Percentiles rank a stretch among this genome's conserved stretches.
phyloP scores from a whole-genome alignment of 805 yeast species.

The Clavispora santaluciae region DNA sequence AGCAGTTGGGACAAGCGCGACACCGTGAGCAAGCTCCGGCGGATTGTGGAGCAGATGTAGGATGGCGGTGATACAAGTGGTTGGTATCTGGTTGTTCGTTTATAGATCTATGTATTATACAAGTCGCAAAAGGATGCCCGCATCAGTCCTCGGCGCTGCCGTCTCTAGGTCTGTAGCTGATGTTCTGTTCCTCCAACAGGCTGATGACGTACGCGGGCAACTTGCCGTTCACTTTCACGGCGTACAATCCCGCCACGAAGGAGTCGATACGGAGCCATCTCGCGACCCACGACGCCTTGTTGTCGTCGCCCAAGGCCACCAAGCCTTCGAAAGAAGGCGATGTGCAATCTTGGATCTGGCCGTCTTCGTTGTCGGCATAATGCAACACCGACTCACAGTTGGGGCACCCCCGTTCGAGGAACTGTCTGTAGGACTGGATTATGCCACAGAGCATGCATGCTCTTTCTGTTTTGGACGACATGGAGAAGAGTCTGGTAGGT shows the following conservation, averaged over 20 bases:
- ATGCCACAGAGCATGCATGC: conserved; percentile 98
- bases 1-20: conserved; percentile 40
- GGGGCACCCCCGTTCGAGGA: conserved; percentile 87
- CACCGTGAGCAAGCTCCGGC: conserved; percentile 30
- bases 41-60: conserved; percentile 10
- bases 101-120: conserved; percentile 2
- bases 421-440: conserved; percentile 68
- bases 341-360: conserved; percentile 83
- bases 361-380: conserved; percentile 72
- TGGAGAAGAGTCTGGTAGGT: conserved; percentile 9
- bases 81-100: background rate
- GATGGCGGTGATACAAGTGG: no score
- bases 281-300: conserved; percentile 87
- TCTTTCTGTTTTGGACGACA: conserved; percentile 69
- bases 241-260: conserved; percentile 85
- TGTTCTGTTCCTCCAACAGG: conserved; percentile 67
- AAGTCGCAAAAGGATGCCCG: background rate
- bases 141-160: conserved; percentile 68
- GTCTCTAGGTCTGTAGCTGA: conserved; percentile 89
- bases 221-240: conserved; percentile 88
- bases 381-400: conserved; percentile 89
- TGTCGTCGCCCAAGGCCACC: conserved; percentile 82
- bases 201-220: conserved; percentile 81
- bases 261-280: conserved; percentile 91
- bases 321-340: conserved; percentile 95